Base-by-base conservation (phyloP, 1,284 basidiomycete genomes). In the Cutaneotrichosporon mucoides region DNA sequence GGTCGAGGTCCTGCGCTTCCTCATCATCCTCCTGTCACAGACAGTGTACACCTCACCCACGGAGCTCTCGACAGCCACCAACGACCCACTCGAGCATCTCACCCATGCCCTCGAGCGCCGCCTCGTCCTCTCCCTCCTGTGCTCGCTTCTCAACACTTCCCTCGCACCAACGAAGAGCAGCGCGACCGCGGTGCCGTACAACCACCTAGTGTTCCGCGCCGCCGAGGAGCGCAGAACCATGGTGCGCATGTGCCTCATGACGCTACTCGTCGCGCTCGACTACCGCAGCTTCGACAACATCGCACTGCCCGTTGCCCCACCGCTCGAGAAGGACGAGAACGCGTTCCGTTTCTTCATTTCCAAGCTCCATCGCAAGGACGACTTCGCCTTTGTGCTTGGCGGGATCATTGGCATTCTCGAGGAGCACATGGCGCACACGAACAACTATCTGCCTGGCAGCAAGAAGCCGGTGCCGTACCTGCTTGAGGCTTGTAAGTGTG, bases 291-390 rank as follows among this genome's bases (percentile, higher is more conserved):
- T 61, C n/a, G 59, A 64, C 48, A 50, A 45, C 36, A 45, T 60
- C 9, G 24, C 46, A 13, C 46, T 13, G 6, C 62, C 62, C 2
- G 62, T 56, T 13, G 40, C 48, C 5, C 55, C 57, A 4, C 59
- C 59, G 5, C 49, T 63, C 2, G 65, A 64, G 42, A 76, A 61
- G 74, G 85, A 86, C 65, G 88, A 89, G 12, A 96, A 97, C 73
- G 85, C 90, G 10, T 96, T 95, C 75, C 82, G 89, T 55, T 92
- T 90, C 76, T 95, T 93, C 74, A 76, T 95, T 51, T 88, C 90
- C 57, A 95, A 94, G 76, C 77, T 96, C 89, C 93, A 97, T 78
- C 87, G 92, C 6, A 84, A 85, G 7, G 86, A 88, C 75, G 93
- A 97, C 75, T 90, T 95, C 69, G 80, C 84, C 34, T 93, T 93